phyloP scores from a whole-genome alignment of 805 yeast genomes.

The Ogataea degrootiae region DNA sequence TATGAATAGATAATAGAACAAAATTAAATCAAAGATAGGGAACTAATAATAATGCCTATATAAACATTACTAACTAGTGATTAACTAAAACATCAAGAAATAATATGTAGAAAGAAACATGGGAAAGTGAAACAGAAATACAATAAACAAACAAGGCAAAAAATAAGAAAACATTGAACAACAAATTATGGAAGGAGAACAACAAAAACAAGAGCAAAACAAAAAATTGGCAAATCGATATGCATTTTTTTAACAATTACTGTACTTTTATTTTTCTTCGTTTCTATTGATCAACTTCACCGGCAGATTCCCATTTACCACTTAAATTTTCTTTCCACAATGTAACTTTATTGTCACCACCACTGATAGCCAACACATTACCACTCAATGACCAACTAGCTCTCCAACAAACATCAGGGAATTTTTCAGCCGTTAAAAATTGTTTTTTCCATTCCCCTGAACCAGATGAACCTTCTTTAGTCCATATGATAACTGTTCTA shows the following conservation, averaged over 20 bases:
- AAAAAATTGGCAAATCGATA: background rate
- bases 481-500: constrained; percentile 91
- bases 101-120: too few species aligned
- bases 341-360: constrained; percentile 94
- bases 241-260: too few species aligned
- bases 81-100: too few species aligned
- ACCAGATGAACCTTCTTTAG: constrained; percentile 43
- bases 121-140: too few species aligned
- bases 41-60: too few species aligned
- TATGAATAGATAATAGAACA: too few species aligned
- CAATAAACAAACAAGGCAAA: too few species aligned
- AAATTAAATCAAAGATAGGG: too few species aligned
- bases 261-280: too few species aligned
- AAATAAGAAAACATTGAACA: too few species aligned
- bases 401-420: constrained; percentile 98
- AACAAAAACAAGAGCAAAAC: background rate
- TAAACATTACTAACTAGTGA: too few species aligned
- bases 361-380: constrained; percentile 88
- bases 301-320: constrained; percentile 97
- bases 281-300: constrained; percentile 76
- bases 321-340: constrained; percentile 93
- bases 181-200: too few species aligned
- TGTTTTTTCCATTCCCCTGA: constrained; percentile 66
- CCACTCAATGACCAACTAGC: constrained; percentile 97
- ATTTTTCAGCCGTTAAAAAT: constrained; percentile 67